Evolutionary conservation across 441 rosid species (phyloP), one percentile per base, ranked within the genome.

Genomic region (Populus tomentosa): DNA sequence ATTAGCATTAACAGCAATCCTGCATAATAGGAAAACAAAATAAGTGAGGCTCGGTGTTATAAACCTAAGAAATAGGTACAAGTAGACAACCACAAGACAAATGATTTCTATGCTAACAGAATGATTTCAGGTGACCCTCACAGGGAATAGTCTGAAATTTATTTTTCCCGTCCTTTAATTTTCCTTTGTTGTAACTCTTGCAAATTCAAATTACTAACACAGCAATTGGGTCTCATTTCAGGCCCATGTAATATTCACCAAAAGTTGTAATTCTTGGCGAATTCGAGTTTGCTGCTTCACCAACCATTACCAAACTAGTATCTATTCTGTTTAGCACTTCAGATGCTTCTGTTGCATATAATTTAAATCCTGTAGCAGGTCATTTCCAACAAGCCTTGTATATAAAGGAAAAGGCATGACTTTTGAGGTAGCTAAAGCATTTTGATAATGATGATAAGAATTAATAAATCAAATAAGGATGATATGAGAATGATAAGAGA

Each of bases 1-100:
- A 38, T 91, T 89, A 77, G 94, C 96, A 84, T 89, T 86, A 65
- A 85, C 81, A 20, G 98, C 94, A 84, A 93, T 88, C 87, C 98
- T 97, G 89, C 86, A 78, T 50, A 67, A 75, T 9, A 71, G 26
- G 72, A 71, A 30, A 78, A 80, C 56, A 62, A 70, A 76, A 33
- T 30, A 46, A 30, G 67, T 33, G 70, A 66, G 35, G 59, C 40
- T 73, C 8, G 67, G 56, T 30, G 69, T 53, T 4, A 24, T 20
- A 73, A 73, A 7, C 61, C 63, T 72, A 32, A 53, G 62, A 62
- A 71, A 8, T 21, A 74, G 74, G 30, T 24, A 69, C 67, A 32
- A 32, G 5, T 4, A 42, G 23, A n/a, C 30, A 72, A 35, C 28
- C 30, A 40, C 3, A 63, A 53, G 75, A 68, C 30, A 67, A 30